Percentiles rank a stretch among this genome's conserved stretches.
Conservation (phyloP, 768 basidiomycete genomes). For the Suillus brevipes region DNA sequence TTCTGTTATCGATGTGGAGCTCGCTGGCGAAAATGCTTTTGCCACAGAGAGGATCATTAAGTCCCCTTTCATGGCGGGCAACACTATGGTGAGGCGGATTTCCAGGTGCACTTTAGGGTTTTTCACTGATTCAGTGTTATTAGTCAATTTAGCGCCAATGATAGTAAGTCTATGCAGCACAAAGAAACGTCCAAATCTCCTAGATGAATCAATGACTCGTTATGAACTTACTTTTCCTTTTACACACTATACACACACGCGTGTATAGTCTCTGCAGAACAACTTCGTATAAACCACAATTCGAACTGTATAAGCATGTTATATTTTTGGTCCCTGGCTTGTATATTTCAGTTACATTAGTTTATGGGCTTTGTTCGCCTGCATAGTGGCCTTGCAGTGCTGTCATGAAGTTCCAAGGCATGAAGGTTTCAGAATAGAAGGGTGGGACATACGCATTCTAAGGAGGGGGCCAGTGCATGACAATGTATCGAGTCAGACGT, state of each 20-base stretch:
- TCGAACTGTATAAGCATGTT: neutral
- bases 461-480: neutral
- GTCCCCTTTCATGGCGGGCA: neutral
- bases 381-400: neutral
- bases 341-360: neutral
- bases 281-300: neutral
- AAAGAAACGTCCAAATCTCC: neutral
- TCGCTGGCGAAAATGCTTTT: slow-evolving; percentile 11
- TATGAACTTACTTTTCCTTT: neutral
- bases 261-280: neutral
- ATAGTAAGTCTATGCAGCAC: neutral
- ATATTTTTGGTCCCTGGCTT: neutral
- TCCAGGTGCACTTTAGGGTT: neutral
- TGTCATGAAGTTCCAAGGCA: neutral
- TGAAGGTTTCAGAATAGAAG: neutral
- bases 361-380: neutral
- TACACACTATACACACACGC: neutral
- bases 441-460: neutral
- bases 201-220: slow-evolving; percentile 2
- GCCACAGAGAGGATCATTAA: slow-evolving; percentile 8
- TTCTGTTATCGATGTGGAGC: slow-evolving; percentile 28
- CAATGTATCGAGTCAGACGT: neutral
- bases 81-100: neutral
- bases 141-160: neutral
- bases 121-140: neutral